Evolutionary conservation across 2,329 filamentous ascomycete species (phyloP).

Genomic region (Dactylellina leptospora): DNA sequence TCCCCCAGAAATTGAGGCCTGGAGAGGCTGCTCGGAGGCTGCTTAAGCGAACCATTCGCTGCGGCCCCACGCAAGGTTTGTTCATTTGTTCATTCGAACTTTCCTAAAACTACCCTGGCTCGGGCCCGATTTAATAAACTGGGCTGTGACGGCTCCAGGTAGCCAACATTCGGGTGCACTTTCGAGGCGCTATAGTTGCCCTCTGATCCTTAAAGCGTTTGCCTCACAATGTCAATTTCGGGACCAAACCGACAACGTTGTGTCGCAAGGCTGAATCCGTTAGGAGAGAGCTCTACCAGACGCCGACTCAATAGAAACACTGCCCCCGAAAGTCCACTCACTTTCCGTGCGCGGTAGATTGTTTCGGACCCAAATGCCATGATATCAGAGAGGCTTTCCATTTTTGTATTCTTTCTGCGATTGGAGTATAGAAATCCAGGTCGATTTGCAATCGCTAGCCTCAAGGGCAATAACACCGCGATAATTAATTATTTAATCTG

Average conservation of each 20-base stretch:
- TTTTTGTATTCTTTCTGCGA: not conserved
- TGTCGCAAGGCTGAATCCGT: slow-evolving; percentile 31
- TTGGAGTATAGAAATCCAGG: not conserved
- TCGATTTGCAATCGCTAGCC: not conserved
- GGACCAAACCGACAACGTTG: not conserved
- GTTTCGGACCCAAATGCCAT: too few relatives aligned
- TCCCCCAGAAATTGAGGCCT: too few relatives aligned
- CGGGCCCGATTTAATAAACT: slow-evolving; percentile 5
- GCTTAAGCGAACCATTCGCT: slow-evolving; percentile 36
- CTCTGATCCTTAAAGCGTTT: not conserved
- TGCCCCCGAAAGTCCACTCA: slow-evolving; percentile 5
- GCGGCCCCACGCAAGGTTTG: slow-evolving; percentile 42
- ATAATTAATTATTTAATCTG: not conserved
- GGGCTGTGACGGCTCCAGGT: slow-evolving; percentile 22
- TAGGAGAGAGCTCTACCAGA: slow-evolving; percentile 1
- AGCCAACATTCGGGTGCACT: not conserved
- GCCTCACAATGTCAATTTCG: slow-evolving; percentile 19
- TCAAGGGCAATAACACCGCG: not conserved
- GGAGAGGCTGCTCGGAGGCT: too few relatives aligned
- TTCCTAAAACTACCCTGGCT: slow-evolving; percentile 5
- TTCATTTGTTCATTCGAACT: not conserved
- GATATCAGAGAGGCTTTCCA: not conserved
- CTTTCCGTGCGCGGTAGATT: not conserved
- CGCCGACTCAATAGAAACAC: not conserved
- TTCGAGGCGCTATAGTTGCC: slow-evolving; percentile 13